A percentile compares a stretch with the other conserved stretches of the same genome.
phyloP scores from a whole-genome alignment of 768 basidiomycete species.

The Termitomyces sp. region DNA sequence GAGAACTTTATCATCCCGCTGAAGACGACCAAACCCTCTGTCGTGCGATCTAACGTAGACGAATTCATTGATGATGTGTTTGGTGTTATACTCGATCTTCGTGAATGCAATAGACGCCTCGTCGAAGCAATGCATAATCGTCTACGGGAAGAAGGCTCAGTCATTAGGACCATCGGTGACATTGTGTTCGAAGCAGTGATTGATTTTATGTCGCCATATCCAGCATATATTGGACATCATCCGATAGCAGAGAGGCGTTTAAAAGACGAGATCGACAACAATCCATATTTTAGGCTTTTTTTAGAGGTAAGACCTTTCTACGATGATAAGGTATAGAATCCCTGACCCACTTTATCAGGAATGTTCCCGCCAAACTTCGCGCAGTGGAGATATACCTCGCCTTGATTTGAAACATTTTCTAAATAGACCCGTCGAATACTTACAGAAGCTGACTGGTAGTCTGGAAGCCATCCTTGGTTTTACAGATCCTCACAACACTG shows the following conservation, averaged over 20 bases:
- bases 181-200: conserved; percentile 82
- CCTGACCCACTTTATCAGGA: conserved; percentile 23
- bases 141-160: conserved; percentile 75
- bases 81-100: conserved; percentile 78
- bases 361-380: conserved; percentile 32
- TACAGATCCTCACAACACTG: conserved; percentile 75
- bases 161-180: conserved; percentile 84
- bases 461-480: conserved; percentile 83
- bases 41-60: conserved; percentile 48
- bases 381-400: conserved; percentile 30
- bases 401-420: conserved; percentile 74
- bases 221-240: conserved; percentile 76
- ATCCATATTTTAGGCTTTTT: conserved; percentile 78
- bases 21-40: conserved; percentile 34
- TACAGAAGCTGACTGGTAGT: conserved; percentile 79
- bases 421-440: conserved; percentile 74
- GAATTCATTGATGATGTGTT: conserved; percentile 89
- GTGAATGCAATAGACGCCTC: conserved; percentile 73
- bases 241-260: conserved; percentile 82
- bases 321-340: background rate
- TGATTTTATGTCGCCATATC: conserved; percentile 83
- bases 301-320: conserved; percentile 57
- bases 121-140: conserved; percentile 81
- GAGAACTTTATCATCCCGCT: conserved; percentile 51
- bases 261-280: conserved; percentile 80